Base-by-base conservation (phyloP, 2,329 filamentous ascomycete species). In the Fusarium brachygibbosum region DNA sequence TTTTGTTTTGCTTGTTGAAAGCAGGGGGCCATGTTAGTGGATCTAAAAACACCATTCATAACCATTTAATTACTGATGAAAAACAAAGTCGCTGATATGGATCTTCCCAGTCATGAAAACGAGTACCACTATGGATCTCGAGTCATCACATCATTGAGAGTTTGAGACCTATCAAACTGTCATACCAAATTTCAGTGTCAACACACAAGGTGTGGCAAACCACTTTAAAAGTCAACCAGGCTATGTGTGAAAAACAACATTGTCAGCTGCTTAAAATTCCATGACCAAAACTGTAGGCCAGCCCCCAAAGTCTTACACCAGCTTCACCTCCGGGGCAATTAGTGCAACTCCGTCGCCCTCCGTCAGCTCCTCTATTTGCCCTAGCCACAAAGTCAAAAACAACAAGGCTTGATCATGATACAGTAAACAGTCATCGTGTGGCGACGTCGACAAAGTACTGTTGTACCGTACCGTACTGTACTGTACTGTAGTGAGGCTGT, bases 351-450 rank as follows among this genome's bases (percentile, higher is more conserved):
- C 58, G 57, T 55, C 58, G 57, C 53, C 19, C 44, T 58, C 23
- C 40, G 46, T 63, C 37, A 54, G 57, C 55, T 57, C 21, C 41
- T 54, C 35, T 29, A 38, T 66, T 38, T 55, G 58, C 53, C 62
- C 58, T 53, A 73, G 66, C 68, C 63, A 68, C 72, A 68, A 42
- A 42, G 42, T 37, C 17, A 63, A 65, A 68, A 72, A 68, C 40
- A 58, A 60, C 21, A 54, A 63, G 46, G 32, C 45, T 56, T 52
- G 34, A 42, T 53, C 57, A 58, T 45, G 46, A 63, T 48, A 42
- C 40, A 41, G 38, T 41, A 34, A 51, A 58, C 40, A 37, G 40
- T 35, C 51, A 45, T 54, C 55, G 28, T 57, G 63, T 71, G 58
- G 61, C 65, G 66, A 74, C 53, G 59, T 63, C 59, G 65, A 59